These are phyloP conservation scores for Cyclocybe cylindracea DNA, from an alignment of 768 basidiomycete genomes.

Conservation along the genomic window DNA sequence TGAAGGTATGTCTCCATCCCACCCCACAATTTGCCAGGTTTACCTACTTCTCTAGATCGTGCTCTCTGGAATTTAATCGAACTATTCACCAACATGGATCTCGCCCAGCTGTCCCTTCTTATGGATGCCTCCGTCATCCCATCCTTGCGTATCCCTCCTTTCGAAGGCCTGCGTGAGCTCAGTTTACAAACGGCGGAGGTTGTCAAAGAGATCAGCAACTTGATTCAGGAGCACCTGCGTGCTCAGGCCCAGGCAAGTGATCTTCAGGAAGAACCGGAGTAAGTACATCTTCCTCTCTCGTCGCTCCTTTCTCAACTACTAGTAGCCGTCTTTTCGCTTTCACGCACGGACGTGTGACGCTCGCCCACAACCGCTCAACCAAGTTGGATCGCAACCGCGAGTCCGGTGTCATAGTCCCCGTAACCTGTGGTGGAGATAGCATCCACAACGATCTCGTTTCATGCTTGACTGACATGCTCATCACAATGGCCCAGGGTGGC, in stretches of 20 bases:
- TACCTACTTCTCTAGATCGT: slow-evolving; percentile 32
- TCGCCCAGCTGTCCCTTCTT: slow-evolving; percentile 47
- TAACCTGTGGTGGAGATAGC: slow-evolving; percentile 45
- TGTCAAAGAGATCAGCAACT: slow-evolving; percentile 39
- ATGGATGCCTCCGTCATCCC: slow-evolving; percentile 38
- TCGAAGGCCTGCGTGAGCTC: too few relatives aligned
- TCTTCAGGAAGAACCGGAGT: slow-evolving; percentile 34
- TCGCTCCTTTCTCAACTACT: slow-evolving; percentile 8
- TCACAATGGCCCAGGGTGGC: slow-evolving; percentile 26
- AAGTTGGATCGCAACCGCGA: slow-evolving; percentile 21
- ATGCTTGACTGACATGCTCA: slow-evolving; percentile 47
- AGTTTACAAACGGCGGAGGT: slow-evolving; percentile 44
- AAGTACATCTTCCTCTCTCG: slow-evolving; percentile 2
- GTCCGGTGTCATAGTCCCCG: slow-evolving; percentile 49
- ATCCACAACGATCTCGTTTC: slow-evolving; percentile 59
- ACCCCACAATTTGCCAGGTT: background rate
- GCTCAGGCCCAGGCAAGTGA: slow-evolving; percentile 27
- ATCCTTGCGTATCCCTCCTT: slow-evolving; percentile 39
- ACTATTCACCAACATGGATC: slow-evolving; percentile 69
- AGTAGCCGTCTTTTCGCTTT: slow-evolving; percentile 53
- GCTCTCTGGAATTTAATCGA: slow-evolving; percentile 62
- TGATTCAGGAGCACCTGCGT: slow-evolving; percentile 47
- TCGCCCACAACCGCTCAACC: slow-evolving; percentile 23
- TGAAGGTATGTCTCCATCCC: slow-evolving; percentile 23
- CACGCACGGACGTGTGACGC: slow-evolving; percentile 48